A percentile compares a stretch with the other conserved stretches of the same genome.
Conservation (phyloP, 768 basidiomycete species). For the Floccularia luteovirens region DNA sequence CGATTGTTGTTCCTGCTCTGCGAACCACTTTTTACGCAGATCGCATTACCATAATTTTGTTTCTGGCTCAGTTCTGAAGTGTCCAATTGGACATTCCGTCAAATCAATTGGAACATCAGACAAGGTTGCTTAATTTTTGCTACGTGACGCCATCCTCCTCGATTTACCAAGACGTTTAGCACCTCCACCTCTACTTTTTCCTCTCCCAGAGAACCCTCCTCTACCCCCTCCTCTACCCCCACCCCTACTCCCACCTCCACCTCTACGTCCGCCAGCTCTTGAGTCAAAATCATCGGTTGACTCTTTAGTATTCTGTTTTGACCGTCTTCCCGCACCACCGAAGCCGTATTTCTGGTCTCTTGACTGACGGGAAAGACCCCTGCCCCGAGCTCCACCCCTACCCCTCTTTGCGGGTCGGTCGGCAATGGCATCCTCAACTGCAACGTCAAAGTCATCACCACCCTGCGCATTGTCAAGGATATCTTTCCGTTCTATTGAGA, state of each 20-base stretch:
- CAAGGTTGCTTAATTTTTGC: slow-evolving; percentile 4
- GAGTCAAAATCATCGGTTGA: slow-evolving; percentile 72
- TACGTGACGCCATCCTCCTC: slow-evolving; percentile 39
- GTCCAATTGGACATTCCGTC: neutral
- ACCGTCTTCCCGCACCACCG: slow-evolving; percentile 57
- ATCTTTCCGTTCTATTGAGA: slow-evolving; percentile 69
- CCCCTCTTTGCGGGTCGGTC: slow-evolving; percentile 59
- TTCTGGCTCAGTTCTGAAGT: neutral
- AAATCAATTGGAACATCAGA: neutral
- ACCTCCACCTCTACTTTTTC: slow-evolving; percentile 16
- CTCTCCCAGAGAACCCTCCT: slow-evolving; percentile 17
- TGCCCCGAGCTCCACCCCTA: slow-evolving; percentile 27
- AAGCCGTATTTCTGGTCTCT: slow-evolving; percentile 82
- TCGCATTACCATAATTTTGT: neutral
- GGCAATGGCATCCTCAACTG: slow-evolving; percentile 83
- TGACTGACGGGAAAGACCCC: slow-evolving; percentile 43
- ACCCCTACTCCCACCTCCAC: slow-evolving; percentile 19
- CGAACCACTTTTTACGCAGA: neutral
- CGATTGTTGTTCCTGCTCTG: neutral
- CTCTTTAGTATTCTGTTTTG: slow-evolving; percentile 77
- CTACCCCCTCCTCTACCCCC: slow-evolving; percentile 23
- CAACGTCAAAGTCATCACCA: slow-evolving; percentile 76
- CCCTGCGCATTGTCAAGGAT: slow-evolving; percentile 58
- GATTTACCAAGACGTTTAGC: slow-evolving; percentile 54
- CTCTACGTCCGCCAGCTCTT: slow-evolving; percentile 17